A percentile compares a stretch with the other conserved stretches of the same genome.
These are phyloP conservation scores for Tolypocladium amazonense DNA, from an alignment of 2,329 filamentous ascomycete genomes.

Conservation along the genomic window DNA sequence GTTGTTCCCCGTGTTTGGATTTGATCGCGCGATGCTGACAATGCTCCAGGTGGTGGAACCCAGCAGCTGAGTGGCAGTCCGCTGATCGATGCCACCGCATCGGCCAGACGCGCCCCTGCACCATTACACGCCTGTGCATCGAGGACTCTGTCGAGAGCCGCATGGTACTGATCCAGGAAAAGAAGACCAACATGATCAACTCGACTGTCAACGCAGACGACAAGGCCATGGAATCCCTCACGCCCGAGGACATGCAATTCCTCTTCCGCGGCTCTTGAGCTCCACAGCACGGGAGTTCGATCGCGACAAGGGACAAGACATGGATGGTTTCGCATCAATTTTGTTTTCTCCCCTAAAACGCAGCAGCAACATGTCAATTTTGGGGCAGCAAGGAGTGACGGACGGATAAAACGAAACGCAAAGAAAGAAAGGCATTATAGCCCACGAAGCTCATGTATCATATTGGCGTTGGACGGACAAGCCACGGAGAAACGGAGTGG, in stretches of 20 bases:
- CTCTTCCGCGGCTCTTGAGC: conserved; percentile 63
- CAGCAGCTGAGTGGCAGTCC: conserved; percentile 98
- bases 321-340: not conserved
- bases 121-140: conserved; percentile 88
- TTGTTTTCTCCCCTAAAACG: not conserved
- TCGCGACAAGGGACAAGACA: not conserved
- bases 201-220: conserved; percentile 93
- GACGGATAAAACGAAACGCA: not conserved
- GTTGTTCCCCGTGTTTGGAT: conserved; percentile 23
- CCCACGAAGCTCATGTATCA: not conserved
- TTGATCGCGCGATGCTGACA: conserved; percentile 9
- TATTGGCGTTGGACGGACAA: not conserved
- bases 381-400: not conserved
- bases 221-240: conserved; percentile 81
- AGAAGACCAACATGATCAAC: conserved; percentile 97
- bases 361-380: not conserved
- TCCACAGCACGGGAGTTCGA: not conserved
- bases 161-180: conserved; percentile 93
- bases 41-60: conserved; percentile 84
- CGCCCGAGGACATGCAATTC: conserved; percentile 88
- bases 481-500: not conserved
- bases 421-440: too few relatives aligned
- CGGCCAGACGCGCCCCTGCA: conserved; percentile 85
- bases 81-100: conserved; percentile 93
- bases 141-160: conserved; percentile 94